Percentiles rank a stretch among this genome's conserved stretches.
These are phyloP conservation scores for Ceratocystis cacaofunesta DNA, from an alignment of 2,329 filamentous ascomycete genomes.

Conservation along the genomic window DNA sequence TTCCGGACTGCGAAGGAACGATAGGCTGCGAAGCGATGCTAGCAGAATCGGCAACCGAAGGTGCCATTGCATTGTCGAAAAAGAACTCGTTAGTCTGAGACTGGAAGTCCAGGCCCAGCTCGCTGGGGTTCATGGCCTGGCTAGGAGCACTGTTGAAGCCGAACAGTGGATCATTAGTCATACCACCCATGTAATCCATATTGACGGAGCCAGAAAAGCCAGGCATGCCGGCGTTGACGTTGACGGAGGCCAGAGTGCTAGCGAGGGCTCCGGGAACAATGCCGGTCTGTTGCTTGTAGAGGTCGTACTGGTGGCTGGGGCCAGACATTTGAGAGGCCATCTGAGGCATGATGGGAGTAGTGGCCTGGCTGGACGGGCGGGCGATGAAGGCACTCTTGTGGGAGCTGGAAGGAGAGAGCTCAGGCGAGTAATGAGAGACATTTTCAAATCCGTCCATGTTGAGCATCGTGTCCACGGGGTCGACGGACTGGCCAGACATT, in stretches of 20 bases:
- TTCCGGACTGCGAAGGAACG: conserved; percentile 35
- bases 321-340: conserved; percentile 48
- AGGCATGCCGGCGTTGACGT: conserved; percentile 42
- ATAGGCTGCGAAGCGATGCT: conserved; percentile 31
- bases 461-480: conserved; percentile 42
- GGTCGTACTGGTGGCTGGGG: conserved; percentile 88
- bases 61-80: conserved; percentile 32
- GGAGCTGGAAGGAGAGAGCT: conserved; percentile 39
- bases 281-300: conserved; percentile 90
- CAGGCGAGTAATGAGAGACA: conserved; percentile 43
- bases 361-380: conserved; percentile 37
- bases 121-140: conserved; percentile 43
- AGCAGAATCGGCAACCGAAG: conserved; percentile 30
- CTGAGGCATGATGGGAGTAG: conserved; percentile 39
- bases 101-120: conserved; percentile 49
- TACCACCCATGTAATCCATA: conserved; percentile 39
- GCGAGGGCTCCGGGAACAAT: conserved; percentile 73
- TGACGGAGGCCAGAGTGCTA: conserved; percentile 58
- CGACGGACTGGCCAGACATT: conserved; percentile 30
- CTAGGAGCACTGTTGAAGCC: conserved; percentile 59
- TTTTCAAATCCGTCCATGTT: conserved; percentile 50
- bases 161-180: conserved; percentile 49
- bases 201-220: conserved; percentile 37
- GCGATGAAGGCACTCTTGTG: conserved; percentile 38
- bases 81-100: conserved; percentile 46